A percentile compares a stretch with the other conserved stretches of the same genome.
These are phyloP conservation scores for Elasticomyces elasticus DNA, from an alignment of 495 filamentous ascomycete genomes.

Conservation along the genomic window DNA sequence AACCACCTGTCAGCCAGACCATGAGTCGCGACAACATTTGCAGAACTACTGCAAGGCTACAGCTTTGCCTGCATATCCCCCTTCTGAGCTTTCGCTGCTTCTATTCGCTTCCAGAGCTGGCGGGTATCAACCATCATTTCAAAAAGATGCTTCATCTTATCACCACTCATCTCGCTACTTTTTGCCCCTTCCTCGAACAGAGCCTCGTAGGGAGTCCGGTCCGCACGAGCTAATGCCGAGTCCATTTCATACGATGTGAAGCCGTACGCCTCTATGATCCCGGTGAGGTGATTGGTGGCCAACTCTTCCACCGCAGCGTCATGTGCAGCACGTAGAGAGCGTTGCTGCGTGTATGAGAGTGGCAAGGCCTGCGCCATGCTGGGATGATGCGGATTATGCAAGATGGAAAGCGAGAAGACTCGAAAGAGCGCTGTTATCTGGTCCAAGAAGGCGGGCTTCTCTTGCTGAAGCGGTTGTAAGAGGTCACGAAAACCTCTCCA, in stretches of 20 bases:
- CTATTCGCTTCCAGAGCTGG: constrained; percentile 9
- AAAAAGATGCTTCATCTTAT: constrained; percentile 10
- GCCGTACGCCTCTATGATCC: constrained; percentile 14
- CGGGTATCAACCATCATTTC: constrained; percentile 17
- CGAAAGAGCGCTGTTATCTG: constrained; percentile 3
- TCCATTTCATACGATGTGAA: constrained; percentile 19
- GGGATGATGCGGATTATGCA: constrained; percentile 12
- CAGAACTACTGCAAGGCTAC: not conserved
- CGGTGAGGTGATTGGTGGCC: constrained; percentile 1
- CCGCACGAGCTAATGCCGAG: constrained; percentile 11
- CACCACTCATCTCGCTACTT: constrained; percentile 19
- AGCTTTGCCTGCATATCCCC: not conserved
- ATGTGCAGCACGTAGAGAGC: not conserved
- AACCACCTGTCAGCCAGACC: too few species aligned
- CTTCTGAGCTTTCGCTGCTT: constrained; percentile 2
- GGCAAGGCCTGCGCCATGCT: constrained; percentile 6
- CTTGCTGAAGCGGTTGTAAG: not conserved
- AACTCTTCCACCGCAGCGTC: constrained; percentile 7
- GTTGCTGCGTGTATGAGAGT: constrained; percentile 1
- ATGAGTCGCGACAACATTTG: not conserved
- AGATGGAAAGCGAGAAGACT: constrained; percentile 9
- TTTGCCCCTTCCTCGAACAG: constrained; percentile 14
- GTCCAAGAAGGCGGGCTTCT: not conserved
- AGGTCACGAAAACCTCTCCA: constrained; percentile 16
- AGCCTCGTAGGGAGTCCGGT: constrained; percentile 17